phyloP scores from a whole-genome alignment of 2,329 filamentous ascomycete species.

The Orbilia brochopaga region DNA sequence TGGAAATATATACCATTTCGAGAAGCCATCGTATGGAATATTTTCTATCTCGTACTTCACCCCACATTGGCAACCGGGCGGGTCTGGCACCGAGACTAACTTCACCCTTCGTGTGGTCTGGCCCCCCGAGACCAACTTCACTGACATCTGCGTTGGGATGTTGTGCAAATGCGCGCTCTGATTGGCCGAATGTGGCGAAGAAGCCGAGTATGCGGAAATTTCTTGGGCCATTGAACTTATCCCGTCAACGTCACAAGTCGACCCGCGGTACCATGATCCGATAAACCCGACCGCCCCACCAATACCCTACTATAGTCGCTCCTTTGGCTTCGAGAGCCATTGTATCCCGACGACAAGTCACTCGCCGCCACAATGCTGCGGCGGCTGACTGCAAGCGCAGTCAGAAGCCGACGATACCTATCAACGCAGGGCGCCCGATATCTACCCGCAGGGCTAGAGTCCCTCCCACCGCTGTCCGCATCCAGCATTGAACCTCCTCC shows the following conservation, averaged over 20 bases:
- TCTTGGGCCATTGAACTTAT: slow-evolving; percentile 20
- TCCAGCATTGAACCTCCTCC: background rate
- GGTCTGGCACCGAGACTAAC: too few species aligned
- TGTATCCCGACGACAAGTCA: slow-evolving; percentile 15
- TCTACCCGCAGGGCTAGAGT: slow-evolving; percentile 13
- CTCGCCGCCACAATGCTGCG: slow-evolving; percentile 34
- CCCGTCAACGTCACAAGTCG: slow-evolving; percentile 12
- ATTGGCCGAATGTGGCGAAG: slow-evolving; percentile 33
- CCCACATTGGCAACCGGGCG: too few species aligned
- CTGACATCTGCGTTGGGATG: slow-evolving; percentile 25
- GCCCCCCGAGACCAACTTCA: too few species aligned
- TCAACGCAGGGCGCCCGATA: slow-evolving; percentile 35
- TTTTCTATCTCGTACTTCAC: too few species aligned
- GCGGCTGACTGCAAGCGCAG: slow-evolving; percentile 37
- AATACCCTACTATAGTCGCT: slow-evolving; percentile 12
- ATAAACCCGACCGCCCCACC: slow-evolving; percentile 24
- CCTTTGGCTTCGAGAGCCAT: slow-evolving; percentile 17
- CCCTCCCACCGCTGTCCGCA: background rate
- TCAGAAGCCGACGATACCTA: slow-evolving; percentile 34
- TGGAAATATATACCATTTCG: background rate
- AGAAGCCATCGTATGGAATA: too few species aligned
- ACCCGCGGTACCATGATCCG: slow-evolving; percentile 35
- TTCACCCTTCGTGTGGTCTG: too few species aligned
- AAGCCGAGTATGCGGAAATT: slow-evolving; percentile 28
- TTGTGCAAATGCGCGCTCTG: slow-evolving; percentile 22